Evolutionary conservation across 108 stramenopile species (phyloP).

Genomic region (Fragilaria radians): DNA sequence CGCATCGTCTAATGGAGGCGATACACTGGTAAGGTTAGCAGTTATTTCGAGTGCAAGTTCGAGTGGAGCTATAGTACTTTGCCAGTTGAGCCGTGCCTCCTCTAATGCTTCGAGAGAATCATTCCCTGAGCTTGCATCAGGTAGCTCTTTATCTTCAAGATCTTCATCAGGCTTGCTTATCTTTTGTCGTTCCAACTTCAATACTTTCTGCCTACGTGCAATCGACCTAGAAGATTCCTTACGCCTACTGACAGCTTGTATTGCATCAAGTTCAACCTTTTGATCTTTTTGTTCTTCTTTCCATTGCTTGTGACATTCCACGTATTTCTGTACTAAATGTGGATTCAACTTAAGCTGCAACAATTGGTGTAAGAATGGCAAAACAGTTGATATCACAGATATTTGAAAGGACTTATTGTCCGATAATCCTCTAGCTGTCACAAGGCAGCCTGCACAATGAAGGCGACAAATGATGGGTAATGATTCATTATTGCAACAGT

Average conservation of each 20-base stretch:
- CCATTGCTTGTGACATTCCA: slow-evolving; percentile 7
- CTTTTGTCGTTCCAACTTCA: slow-evolving; percentile 16
- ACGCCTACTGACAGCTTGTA: slow-evolving; percentile 39
- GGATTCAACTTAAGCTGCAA: no score
- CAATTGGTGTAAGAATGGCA: no score
- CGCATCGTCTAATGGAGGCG: slow-evolving; percentile 14
- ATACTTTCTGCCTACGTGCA: slow-evolving; percentile 49
- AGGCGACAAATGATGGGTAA: not conserved
- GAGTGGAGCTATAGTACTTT: slow-evolving; percentile 24
- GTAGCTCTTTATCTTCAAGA: not conserved
- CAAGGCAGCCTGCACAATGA: slow-evolving; percentile 1
- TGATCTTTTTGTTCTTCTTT: slow-evolving; percentile 46
- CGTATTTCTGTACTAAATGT: no score
- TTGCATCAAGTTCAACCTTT: slow-evolving; percentile 47
- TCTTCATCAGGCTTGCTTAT: not conserved
- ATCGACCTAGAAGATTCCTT: slow-evolving; percentile 65
- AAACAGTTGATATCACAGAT: no score
- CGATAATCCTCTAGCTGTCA: not conserved
- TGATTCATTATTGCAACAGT: not conserved
- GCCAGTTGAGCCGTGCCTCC: slow-evolving; percentile 33
- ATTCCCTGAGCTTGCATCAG: slow-evolving; percentile 1
- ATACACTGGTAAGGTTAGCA: slow-evolving; percentile 39
- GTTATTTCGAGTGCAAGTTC: slow-evolving; percentile 57
- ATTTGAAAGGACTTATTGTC: no score
- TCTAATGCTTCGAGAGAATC: slow-evolving; percentile 45